Evolutionary conservation across 768 basidiomycete species (phyloP).

Genomic region (Trametes meyenii): DNA sequence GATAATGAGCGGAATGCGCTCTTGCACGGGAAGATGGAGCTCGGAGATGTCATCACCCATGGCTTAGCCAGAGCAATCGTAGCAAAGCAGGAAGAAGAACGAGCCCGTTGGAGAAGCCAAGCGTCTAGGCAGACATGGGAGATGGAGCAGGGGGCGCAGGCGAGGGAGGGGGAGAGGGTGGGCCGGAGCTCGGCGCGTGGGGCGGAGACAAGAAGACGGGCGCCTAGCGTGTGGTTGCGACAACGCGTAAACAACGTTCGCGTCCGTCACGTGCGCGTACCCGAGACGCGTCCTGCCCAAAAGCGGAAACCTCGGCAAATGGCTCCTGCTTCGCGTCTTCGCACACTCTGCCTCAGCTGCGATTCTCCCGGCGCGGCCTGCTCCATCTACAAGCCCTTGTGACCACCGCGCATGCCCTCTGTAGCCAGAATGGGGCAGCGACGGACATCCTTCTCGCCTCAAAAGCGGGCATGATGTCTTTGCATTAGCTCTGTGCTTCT

Average conservation of each 20-base stretch:
- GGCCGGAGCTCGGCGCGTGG: neutral
- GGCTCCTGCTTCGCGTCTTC: neutral
- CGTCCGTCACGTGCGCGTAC: slow-evolving; percentile 33
- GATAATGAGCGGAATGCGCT: slow-evolving; percentile 42
- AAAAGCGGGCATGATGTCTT: slow-evolving; percentile 11
- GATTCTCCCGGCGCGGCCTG: slow-evolving; percentile 10
- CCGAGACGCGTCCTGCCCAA: neutral
- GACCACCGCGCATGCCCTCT: slow-evolving; percentile 15
- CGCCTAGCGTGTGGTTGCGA: slow-evolving; percentile 1
- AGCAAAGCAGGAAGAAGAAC: neutral
- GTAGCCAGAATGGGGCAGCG: neutral
- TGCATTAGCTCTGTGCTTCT: neutral
- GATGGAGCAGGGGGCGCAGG: neutral
- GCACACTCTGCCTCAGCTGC: neutral
- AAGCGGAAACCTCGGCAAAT: slow-evolving; percentile 8
- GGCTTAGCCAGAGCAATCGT: neutral
- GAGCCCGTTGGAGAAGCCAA: neutral
- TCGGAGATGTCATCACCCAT: slow-evolving; percentile 21
- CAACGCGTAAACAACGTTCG: slow-evolving; percentile 38
- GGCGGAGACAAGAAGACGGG: neutral
- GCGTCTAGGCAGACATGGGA: neutral
- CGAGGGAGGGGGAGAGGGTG: neutral
- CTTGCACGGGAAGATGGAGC: slow-evolving; percentile 26
- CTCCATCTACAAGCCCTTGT: slow-evolving; percentile 17
- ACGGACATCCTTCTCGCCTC: neutral